phyloP scores from a whole-genome alignment of 192 early-diverging fungal species.

The Podila minutissima region DNA sequence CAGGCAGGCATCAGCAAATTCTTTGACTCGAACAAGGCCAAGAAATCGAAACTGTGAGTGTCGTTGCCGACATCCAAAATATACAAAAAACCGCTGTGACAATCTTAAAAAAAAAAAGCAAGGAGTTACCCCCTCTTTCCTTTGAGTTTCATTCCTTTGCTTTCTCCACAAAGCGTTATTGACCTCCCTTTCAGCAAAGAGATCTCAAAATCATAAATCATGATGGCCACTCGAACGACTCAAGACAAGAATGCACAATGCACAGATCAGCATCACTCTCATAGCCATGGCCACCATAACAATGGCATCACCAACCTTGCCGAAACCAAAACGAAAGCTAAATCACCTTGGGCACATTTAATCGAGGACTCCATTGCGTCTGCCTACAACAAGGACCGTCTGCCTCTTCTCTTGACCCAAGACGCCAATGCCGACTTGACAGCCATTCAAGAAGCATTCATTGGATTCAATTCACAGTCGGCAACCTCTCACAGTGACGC shows the following conservation, averaged over 20 bases:
- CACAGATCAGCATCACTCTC: too few relatives aligned
- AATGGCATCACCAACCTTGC: neutral
- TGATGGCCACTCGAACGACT: neutral
- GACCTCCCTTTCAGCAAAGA: neutral
- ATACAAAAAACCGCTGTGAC: neutral
- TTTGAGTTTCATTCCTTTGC: neutral
- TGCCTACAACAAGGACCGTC: neutral
- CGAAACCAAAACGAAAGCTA: too few relatives aligned
- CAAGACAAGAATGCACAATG: too few relatives aligned
- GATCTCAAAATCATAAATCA: neutral
- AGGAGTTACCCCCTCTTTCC: neutral
- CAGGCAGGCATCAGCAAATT: conserved; percentile 27
- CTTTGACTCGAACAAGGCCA: conserved; percentile 20
- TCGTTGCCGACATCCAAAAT: conserved; percentile 1
- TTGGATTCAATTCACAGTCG: neutral
- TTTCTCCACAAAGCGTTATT: neutral
- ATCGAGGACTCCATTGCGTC: neutral
- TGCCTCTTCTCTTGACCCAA: neutral
- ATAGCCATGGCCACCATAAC: neutral
- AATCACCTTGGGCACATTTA: neutral
- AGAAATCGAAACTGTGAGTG: neutral
- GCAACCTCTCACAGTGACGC: neutral
- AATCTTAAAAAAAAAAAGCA: conserved; percentile 4
- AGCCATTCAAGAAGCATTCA: neutral
- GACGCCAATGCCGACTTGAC: neutral